Evolutionary conservation across 305 asterid genomes (phyloP).

Genomic region (Rubia peregrina): DNA sequence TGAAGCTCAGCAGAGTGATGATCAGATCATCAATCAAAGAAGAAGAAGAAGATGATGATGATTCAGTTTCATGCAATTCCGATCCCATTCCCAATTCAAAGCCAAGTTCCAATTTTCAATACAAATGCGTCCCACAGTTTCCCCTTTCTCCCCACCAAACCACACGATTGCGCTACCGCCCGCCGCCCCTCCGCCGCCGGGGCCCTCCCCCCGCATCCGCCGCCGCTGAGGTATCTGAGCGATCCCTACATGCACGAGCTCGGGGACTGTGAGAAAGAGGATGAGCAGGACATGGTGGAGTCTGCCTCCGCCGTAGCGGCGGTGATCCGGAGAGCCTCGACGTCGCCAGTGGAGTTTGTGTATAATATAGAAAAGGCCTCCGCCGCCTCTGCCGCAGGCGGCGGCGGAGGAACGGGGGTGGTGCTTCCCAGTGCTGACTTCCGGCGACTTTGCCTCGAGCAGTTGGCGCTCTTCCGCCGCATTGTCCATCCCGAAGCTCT

Average conservation of each 20-base stretch:
- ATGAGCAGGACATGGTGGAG: constrained; percentile 31
- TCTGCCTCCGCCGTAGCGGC: constrained; percentile 78
- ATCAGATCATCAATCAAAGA: not conserved
- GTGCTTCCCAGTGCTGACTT: constrained; percentile 86
- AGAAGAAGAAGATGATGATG: too few species aligned
- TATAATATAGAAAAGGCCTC: constrained; percentile 52
- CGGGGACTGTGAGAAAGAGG: constrained; percentile 10
- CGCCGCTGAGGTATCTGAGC: constrained; percentile 48
- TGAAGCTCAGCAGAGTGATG: too few species aligned
- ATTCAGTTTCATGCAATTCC: constrained; percentile 58
- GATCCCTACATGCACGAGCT: constrained; percentile 24
- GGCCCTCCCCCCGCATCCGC: constrained; percentile 24
- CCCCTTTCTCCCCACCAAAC: constrained; percentile 28
- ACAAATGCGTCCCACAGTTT: constrained; percentile 32
- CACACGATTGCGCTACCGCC: constrained; percentile 30
- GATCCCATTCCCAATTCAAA: constrained; percentile 31
- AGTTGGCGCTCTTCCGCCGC: constrained; percentile 81
- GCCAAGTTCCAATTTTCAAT: constrained; percentile 11
- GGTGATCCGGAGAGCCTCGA: constrained; percentile 64
- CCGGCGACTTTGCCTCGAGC: constrained; percentile 74
- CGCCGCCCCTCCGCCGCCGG: constrained; percentile 36
- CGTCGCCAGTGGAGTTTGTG: constrained; percentile 81
- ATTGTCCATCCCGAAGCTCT: constrained; percentile 62
- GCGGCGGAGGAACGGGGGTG: constrained; percentile 38
- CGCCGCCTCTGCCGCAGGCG: constrained; percentile 6